These are phyloP conservation scores for Schizopora paradoxa DNA, from an alignment of 1,284 basidiomycete genomes.

Conservation along the genomic window DNA sequence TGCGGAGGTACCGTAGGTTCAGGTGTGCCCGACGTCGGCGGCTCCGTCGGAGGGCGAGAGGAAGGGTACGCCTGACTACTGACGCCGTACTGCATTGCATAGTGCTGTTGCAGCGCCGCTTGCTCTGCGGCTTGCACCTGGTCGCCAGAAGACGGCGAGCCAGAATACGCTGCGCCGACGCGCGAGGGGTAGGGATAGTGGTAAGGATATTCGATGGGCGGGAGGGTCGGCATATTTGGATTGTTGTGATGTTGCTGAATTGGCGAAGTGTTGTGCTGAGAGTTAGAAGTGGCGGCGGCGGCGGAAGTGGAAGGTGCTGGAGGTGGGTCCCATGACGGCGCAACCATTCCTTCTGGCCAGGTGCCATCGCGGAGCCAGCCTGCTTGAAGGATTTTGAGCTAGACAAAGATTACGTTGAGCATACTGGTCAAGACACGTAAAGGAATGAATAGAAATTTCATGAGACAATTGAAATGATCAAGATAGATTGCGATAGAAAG, in stretches of 20 bases:
- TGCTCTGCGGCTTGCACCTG: neutral
- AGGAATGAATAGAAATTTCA: neutral
- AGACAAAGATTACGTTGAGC: neutral
- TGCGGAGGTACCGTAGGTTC: no score
- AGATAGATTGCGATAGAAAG: neutral
- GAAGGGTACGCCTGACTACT: no score
- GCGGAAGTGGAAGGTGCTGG: conserved; percentile 1
- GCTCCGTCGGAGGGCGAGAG: no score
- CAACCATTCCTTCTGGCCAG: conserved; percentile 58
- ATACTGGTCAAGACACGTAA: neutral
- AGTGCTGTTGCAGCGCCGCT: neutral
- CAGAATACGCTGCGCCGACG: no score
- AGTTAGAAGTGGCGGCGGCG: neutral
- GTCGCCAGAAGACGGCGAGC: conserved; percentile 14
- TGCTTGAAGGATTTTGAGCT: conserved; percentile 68
- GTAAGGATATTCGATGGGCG: no score
- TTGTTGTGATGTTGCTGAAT: no score
- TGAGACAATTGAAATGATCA: neutral
- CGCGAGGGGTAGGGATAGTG: no score
- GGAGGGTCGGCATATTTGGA: no score
- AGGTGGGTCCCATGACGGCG: conserved; percentile 29
- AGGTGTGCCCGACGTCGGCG: no score
- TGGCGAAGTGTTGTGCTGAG: no score
- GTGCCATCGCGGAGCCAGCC: conserved; percentile 71
- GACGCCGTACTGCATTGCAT: neutral